These are phyloP conservation scores for Meira miltonrushii DNA, from an alignment of 1,284 basidiomycete species.

Conservation along the genomic window DNA sequence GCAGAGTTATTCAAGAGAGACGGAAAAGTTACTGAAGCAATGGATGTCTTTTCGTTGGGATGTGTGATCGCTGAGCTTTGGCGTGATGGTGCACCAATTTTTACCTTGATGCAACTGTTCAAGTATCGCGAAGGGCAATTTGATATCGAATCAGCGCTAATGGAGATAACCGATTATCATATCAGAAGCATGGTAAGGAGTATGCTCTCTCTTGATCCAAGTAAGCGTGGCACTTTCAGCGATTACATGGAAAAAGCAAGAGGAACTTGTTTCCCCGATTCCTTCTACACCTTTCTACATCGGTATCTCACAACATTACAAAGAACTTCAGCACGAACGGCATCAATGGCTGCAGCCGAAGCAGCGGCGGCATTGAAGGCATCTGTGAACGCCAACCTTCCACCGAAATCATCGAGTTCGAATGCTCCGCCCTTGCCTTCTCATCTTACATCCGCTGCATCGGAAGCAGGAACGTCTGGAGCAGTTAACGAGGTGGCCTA, in stretches of 20 bases:
- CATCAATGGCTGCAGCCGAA: conserved; percentile 4
- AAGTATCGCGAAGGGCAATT: conserved; percentile 85
- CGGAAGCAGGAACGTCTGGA: conserved; percentile 5
- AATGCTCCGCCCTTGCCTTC: no score
- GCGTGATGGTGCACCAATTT: conserved; percentile 86
- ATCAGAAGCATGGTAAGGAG: conserved; percentile 70
- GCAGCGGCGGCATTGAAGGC: conserved; percentile 4
- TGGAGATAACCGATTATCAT: conserved; percentile 71
- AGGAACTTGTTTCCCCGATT: conserved; percentile 72
- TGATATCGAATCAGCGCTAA: conserved; percentile 68
- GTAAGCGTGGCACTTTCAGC: conserved; percentile 74
- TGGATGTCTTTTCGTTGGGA: conserved; percentile 95
- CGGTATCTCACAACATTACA: conserved; percentile 78
- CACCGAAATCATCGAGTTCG: not conserved
- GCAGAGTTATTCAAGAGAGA: conserved; percentile 58
- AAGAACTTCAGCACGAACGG: conserved; percentile 56
- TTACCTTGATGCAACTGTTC: conserved; percentile 90
- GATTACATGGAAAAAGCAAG: conserved; percentile 72
- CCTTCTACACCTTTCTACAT: conserved; percentile 89
- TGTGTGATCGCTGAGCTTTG: conserved; percentile 96
- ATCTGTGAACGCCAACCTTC: not conserved
- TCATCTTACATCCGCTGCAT: conserved; percentile 7
- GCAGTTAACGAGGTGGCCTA: not conserved
- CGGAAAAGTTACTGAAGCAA: conserved; percentile 81
- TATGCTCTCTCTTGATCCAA: conserved; percentile 81